Evolutionary conservation across 768 basidiomycete species (phyloP), one percentile per base, ranked within the genome.

Genomic region (Clitopilus passeckerianus): DNA sequence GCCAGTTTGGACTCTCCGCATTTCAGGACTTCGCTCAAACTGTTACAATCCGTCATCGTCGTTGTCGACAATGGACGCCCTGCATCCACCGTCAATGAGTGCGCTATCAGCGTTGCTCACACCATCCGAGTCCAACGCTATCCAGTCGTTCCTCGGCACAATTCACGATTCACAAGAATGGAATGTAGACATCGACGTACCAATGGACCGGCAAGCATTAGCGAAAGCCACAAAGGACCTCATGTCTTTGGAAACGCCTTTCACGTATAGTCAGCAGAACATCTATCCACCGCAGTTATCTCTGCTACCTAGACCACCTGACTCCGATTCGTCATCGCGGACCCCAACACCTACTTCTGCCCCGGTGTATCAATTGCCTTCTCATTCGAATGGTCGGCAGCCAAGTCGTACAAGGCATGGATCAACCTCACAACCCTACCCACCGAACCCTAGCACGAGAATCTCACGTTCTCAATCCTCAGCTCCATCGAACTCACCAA

Each of bases 161-260:
- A 74, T 84, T 59, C 83, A 86, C 63, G 65, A 69, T 67, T 71
- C 74, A 57, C 60, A 74, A 60, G 74, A 77, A 52, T 77, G 83
- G 54, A 79, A 82, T 60, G 72, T 82, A 64, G 75, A 79, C 20
- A 60, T 69, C 34, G 79, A 80, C 57, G 63, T 73, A 10, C 71
- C 80, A 56, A 82, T 75, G 58, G 84, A 83, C 60, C 84, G 77
- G 59, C 85, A 89, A 57, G 85, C 86, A 1, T 80, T 93, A 57
- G 74, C 87, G 57, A 89, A 87, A 72, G 90, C 90, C 0, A 93
- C 91, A 0, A 91, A 89, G 71, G 89, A 92, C 70, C 82, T 93
- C 46, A 91, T 93, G 86, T 78, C 88, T 4, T 77, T 91, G 24
- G 88, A 88, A 50, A 37, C 52, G 16, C 54, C 35, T 5, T 55